Conservation (phyloP, 1,284 basidiomycete genomes). For the Microbotryomycetes sp. region DNA sequence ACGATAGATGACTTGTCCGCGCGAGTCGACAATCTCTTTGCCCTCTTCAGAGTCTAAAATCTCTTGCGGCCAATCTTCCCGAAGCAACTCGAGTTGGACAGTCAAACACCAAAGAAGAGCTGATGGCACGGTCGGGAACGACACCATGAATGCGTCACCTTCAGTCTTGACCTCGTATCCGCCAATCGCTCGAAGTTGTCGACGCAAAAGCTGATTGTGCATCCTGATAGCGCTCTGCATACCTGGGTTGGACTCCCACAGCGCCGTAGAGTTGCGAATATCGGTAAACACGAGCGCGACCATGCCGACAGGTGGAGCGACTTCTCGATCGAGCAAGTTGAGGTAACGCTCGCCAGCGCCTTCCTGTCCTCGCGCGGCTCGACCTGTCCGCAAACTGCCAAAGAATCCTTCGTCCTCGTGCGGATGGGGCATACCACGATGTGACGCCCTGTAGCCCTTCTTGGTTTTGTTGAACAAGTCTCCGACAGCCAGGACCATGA, state of each 20-base stretch:
- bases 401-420: conserved; percentile 34
- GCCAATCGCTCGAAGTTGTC: conserved; percentile 81
- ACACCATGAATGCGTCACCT: conserved; percentile 98
- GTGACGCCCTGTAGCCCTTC: conserved; percentile 28
- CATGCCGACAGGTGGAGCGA: conserved; percentile 78
- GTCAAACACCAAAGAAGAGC: conserved; percentile 88
- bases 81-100: conserved; percentile 76
- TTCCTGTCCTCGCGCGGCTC: conserved; percentile 10
- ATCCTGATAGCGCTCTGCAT: conserved; percentile 92
- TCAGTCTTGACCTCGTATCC: conserved; percentile 99
- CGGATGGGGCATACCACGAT: conserved; percentile 28
- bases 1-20: conserved; percentile 68
- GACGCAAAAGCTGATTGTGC: conserved; percentile 81
- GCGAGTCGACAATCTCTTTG: conserved; percentile 63
- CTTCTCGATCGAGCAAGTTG: conserved; percentile 65
- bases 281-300: conserved; percentile 96
- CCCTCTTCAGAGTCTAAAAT: conserved; percentile 91
- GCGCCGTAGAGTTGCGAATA: conserved; percentile 90
- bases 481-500: conserved; percentile 87
- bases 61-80: conserved; percentile 88
- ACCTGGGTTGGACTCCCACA: conserved; percentile 95
- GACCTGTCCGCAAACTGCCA: conserved; percentile 34
- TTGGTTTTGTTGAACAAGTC: conserved; percentile 57
- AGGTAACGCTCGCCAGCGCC: conserved; percentile 43
- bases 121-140: conserved; percentile 80